Percentiles rank a stretch among this genome's conserved stretches.
These are phyloP conservation scores for Globisporangium heterothallicum DNA, from an alignment of 352 stramenopile species.

Conservation along the genomic window DNA sequence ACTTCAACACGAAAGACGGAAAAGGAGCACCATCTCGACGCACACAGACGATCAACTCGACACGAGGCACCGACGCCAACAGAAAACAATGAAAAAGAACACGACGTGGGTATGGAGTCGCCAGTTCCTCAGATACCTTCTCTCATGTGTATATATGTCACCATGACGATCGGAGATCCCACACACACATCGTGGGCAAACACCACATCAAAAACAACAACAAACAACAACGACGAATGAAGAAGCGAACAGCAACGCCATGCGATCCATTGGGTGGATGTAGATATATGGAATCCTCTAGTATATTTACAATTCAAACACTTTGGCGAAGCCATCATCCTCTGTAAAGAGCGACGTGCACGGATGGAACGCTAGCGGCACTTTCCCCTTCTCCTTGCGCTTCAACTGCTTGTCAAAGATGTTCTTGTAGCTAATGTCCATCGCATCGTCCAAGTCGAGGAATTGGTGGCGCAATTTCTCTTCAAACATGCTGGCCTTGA, in stretches of 20 bases:
- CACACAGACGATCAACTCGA: background rate
- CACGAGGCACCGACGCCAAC: background rate
- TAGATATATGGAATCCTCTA: slow-evolving; percentile 21
- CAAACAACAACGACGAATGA: slow-evolving; percentile 1
- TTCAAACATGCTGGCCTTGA: slow-evolving; percentile 89
- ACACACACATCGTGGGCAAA: background rate
- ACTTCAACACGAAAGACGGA: background rate
- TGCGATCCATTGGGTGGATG: background rate
- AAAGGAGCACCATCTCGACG: too few species aligned
- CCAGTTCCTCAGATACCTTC: too few species aligned
- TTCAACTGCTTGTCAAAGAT: slow-evolving; percentile 79
- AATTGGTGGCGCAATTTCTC: slow-evolving; percentile 79
- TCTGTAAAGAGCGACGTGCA: slow-evolving; percentile 57
- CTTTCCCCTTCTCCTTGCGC: slow-evolving; percentile 74
- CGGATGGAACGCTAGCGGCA: slow-evolving; percentile 65
- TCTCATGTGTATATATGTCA: background rate
- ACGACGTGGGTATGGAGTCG: background rate
- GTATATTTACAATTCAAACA: slow-evolving; percentile 71
- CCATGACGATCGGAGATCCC: background rate
- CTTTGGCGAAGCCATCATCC: slow-evolving; percentile 52
- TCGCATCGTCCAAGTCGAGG: slow-evolving; percentile 60
- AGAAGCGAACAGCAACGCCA: background rate
- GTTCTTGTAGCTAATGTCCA: slow-evolving; percentile 80
- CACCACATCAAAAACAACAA: background rate
- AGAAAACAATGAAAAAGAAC: background rate